These are phyloP conservation scores for Podosphaera aphanis DNA, from an alignment of 2,329 filamentous ascomycete genomes.

Conservation along the genomic window DNA sequence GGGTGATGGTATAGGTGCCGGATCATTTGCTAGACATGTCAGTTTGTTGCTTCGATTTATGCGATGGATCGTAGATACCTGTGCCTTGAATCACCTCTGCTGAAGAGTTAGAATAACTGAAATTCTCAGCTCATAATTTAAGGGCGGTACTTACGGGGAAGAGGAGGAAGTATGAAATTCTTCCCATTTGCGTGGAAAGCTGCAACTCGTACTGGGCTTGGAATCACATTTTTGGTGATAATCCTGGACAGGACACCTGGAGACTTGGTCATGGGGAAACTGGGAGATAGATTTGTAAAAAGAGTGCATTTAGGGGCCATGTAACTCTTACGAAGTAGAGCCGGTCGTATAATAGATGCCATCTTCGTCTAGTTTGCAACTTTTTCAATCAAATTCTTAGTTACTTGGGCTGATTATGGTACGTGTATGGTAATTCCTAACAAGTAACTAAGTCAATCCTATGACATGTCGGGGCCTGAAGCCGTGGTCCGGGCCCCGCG, in stretches of 20 bases:
- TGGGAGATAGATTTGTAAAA: conserved; percentile 18
- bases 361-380: conserved; percentile 16
- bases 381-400: too few species aligned
- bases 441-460: too few species aligned
- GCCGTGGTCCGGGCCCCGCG: too few species aligned
- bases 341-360: conserved; percentile 28
- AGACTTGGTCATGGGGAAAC: conserved; percentile 15
- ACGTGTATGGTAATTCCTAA: too few species aligned
- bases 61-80: conserved; percentile 26
- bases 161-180: conserved; percentile 55
- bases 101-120: conserved; percentile 21
- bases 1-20: conserved; percentile 47
- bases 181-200: conserved; percentile 70
- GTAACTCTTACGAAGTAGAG: conserved; percentile 24
- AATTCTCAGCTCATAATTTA: background rate
- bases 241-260: conserved; percentile 11
- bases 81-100: conserved; percentile 53
- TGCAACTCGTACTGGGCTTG: conserved; percentile 30
- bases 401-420: too few species aligned
- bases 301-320: conserved; percentile 21
- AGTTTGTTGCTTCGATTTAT: conserved; percentile 7
- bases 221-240: conserved; percentile 18
- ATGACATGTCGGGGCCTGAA: too few species aligned
- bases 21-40: conserved; percentile 50
- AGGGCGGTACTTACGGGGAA: conserved; percentile 48